Evolutionary conservation across 441 rosid species (phyloP), one percentile per base, ranked within the genome.

Genomic region (Daphne laureola): DNA sequence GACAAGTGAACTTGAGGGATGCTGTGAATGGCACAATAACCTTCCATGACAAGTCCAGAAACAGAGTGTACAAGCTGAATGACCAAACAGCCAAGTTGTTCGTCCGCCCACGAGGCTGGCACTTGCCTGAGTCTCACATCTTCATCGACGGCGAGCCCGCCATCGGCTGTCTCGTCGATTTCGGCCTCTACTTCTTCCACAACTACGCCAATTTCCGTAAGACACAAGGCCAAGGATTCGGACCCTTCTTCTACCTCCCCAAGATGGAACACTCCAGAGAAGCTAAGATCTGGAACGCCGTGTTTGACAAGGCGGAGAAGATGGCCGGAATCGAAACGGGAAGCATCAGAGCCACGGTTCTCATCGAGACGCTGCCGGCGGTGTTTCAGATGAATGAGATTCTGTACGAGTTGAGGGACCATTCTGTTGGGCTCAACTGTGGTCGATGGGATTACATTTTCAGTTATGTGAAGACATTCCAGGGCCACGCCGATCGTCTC

Each of bases 231-330:
- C 74, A 67, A 31, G 96, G 97, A 5, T 83, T 67, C 12, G 95
- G 98, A 5, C 97, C 97, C 43, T 89, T 93, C 84, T 93, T 87
- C 64, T 89, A 89, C 63, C 97, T 92, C 44, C 95, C 97, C 25
- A 87, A 89, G 69, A 92, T 83, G 98, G 97, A 92, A 71, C 85
- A 87, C 59, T 89, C 96, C 80, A 89, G 97, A 87, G 96, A 89
- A 73, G 95, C 98, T 13, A 83, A 78, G 74, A 87, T 86, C 53
- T 89, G 98, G 98, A 93, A 89, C 69, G 53, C 67, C 54, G 87
- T 87, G 49, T 89, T 93, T 46, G 96, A 89, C 69, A 74, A 66
- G 63, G 97, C 98, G 9, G 90, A 93, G 74, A 87, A 83, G 67
- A 73, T 73, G 74, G 97, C 74, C 17, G 83, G 89, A 14, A 84